phyloP scores from a whole-genome alignment of 345 rosid genomes.

The Corchorus olitorius region DNA sequence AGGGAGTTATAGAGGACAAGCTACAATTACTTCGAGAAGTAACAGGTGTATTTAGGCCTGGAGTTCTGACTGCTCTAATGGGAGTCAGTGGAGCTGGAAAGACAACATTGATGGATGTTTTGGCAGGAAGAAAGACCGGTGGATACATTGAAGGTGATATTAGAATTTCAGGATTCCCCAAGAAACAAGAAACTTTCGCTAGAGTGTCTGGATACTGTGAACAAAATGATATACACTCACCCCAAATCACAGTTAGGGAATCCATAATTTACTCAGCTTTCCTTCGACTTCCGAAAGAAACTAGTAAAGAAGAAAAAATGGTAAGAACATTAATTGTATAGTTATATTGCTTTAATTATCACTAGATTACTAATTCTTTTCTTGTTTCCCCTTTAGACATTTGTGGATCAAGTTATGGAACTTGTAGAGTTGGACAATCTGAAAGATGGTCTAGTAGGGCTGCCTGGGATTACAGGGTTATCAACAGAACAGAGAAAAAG shows the following conservation, averaged over 20 bases:
- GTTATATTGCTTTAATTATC: background rate
- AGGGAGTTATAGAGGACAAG: slow-evolving; percentile 70
- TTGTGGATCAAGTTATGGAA: slow-evolving; percentile 70
- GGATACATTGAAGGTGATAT: slow-evolving; percentile 93
- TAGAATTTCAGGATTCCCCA: slow-evolving; percentile 78
- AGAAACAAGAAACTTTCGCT: slow-evolving; percentile 90
- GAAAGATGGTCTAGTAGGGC: slow-evolving; percentile 63
- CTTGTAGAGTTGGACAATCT: slow-evolving; percentile 61
- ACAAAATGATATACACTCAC: slow-evolving; percentile 11
- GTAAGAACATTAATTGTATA: slow-evolving; percentile 32
- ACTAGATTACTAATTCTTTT: background rate
- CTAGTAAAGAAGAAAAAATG: slow-evolving; percentile 67
- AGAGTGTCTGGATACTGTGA: no score
- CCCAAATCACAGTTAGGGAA: slow-evolving; percentile 79
- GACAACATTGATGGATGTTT: slow-evolving; percentile 94
- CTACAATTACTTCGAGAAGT: slow-evolving; percentile 73
- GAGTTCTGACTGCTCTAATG: slow-evolving; percentile 88
- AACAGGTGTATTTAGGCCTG: slow-evolving; percentile 86
- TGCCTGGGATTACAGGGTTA: slow-evolving; percentile 70
- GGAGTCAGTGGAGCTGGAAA: slow-evolving; percentile 98
- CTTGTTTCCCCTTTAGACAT: slow-evolving; percentile 36
- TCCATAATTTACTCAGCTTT: slow-evolving; percentile 84
- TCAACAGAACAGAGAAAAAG: slow-evolving; percentile 88
- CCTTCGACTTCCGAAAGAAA: slow-evolving; percentile 76
- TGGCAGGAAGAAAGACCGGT: slow-evolving; percentile 87